Base-by-base conservation (phyloP, 257 asterid species). In the Solanum etuberosum region DNA sequence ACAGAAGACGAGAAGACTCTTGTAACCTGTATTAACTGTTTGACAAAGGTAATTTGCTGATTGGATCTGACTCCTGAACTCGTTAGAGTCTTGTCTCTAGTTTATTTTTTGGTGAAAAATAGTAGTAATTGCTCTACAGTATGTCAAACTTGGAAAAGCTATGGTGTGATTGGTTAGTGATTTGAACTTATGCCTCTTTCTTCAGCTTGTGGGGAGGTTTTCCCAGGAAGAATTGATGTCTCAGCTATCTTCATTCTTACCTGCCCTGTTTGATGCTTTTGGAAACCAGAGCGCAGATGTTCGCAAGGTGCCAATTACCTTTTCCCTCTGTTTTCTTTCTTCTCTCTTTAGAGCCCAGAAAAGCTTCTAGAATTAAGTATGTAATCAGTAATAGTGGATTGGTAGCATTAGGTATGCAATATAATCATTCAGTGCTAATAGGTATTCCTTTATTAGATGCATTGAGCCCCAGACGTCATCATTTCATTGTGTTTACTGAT, bases 201-300 rank as follows among this genome's bases (percentile, higher is more conserved):
- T 81, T 88, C 96, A 97, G 99, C 98, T 97, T 87, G 98, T 97
- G 57, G 99, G 97, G 42, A 94, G 98, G 91, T 96, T 97, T 85
- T 92, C 99, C 34, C 98, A 93, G 87, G 98, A 95, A 91, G 99
- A 95, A 85, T 91, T 97, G 87, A 94, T 94, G 98, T 81, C 93
- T 84, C 97, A 97, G n/a, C 90, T 97, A 70, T 94, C 96, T 59
- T 91, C 98, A 23, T 97, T 97, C 92, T 93, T 97, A 89, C 99
- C 98, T 73, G 98, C 99, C 43, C 96, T 97, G 81, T 97, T 95
- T 92, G 99, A 95, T 90, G 98, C 99, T 68, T 97, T 97, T 89
- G 96, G 99, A 86, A 97, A 91, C 92, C 99, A 95, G 94, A 97
- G 99, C 90, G 98, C 99, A 43, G 99, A 97, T 91, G 99, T 97